phyloP scores from a whole-genome alignment of 495 filamentous ascomycete genomes.

The Tuber aestivum region DNA sequence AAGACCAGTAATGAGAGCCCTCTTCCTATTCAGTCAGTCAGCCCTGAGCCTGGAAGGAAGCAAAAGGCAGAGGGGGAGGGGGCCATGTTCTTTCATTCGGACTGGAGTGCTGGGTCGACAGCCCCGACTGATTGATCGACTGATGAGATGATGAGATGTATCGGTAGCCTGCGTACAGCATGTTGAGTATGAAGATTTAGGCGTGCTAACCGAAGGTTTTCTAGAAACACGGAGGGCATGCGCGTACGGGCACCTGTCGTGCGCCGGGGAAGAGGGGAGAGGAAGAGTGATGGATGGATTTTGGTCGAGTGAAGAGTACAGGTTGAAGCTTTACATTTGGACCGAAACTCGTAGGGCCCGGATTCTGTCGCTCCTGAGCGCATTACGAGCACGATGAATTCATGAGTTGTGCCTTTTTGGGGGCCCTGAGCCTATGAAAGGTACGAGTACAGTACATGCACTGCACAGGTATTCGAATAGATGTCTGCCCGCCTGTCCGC shows the following conservation, averaged over 20 bases:
- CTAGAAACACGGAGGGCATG: constrained; percentile 6
- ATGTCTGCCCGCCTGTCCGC: neutral
- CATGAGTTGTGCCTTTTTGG: neutral
- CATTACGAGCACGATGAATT: neutral
- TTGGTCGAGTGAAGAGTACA: neutral
- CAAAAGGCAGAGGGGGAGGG: neutral
- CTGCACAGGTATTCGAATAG: neutral
- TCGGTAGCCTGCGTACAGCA: neutral
- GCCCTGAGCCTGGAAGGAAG: neutral
- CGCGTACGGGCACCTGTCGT: neutral
- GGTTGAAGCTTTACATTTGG: neutral
- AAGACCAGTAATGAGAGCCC: neutral
- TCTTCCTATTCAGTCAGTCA: neutral
- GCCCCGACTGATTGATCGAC: neutral
- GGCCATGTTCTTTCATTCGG: neutral
- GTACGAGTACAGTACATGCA: neutral
- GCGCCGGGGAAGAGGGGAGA: neutral
- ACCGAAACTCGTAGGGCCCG: neutral
- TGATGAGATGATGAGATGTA: constrained; percentile 1
- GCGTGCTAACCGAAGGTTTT: neutral
- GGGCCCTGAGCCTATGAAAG: neutral
- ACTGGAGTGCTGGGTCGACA: neutral
- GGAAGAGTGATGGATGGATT: neutral
- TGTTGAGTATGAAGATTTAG: neutral
- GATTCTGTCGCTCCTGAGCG: neutral